Evolutionary conservation across 306 rosid species (phyloP).

Genomic region (Vigna reflexopilosa): DNA sequence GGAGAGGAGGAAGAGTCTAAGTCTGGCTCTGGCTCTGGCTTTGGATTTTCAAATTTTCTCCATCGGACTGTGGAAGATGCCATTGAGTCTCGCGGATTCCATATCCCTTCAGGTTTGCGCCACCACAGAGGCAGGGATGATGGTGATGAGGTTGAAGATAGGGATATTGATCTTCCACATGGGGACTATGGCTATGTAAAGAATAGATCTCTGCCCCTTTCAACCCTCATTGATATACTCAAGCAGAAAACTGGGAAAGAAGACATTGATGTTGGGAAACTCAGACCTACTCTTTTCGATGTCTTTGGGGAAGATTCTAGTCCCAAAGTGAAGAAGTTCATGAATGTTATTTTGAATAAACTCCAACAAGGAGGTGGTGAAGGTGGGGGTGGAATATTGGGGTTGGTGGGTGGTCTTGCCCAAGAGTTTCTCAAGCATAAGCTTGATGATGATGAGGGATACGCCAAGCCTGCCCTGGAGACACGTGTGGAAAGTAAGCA

Average conservation of each 20-base stretch:
- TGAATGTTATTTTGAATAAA: slow-evolving; percentile 72
- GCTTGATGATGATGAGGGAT: slow-evolving; percentile 75
- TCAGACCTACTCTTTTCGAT: slow-evolving; percentile 91
- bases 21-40: slow-evolving; percentile 55
- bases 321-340: slow-evolving; percentile 98
- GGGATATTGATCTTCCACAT: slow-evolving; percentile 56
- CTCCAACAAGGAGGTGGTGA: slow-evolving; percentile 56
- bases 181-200: slow-evolving; percentile 63
- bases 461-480: slow-evolving; percentile 76
- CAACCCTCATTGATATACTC: slow-evolving; percentile 85
- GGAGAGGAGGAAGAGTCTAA: slow-evolving; percentile 39
- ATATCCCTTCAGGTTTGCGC: slow-evolving; percentile 57
- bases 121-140: slow-evolving; percentile 41
- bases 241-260: slow-evolving; percentile 93
- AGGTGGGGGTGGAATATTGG: slow-evolving; percentile 61
- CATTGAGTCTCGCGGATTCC: slow-evolving; percentile 79
- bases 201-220: slow-evolving; percentile 72
- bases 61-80: slow-evolving; percentile 62
- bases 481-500: slow-evolving; percentile 68
- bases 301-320: slow-evolving; percentile 93
- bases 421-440: slow-evolving; percentile 84
- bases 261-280: slow-evolving; percentile 86
- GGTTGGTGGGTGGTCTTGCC: slow-evolving; percentile 87
- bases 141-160: slow-evolving; percentile 50
- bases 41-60: slow-evolving; percentile 68